Evolutionary conservation across 176 grass and related monocot species (phyloP).

Genomic region (Carex scoparia): DNA sequence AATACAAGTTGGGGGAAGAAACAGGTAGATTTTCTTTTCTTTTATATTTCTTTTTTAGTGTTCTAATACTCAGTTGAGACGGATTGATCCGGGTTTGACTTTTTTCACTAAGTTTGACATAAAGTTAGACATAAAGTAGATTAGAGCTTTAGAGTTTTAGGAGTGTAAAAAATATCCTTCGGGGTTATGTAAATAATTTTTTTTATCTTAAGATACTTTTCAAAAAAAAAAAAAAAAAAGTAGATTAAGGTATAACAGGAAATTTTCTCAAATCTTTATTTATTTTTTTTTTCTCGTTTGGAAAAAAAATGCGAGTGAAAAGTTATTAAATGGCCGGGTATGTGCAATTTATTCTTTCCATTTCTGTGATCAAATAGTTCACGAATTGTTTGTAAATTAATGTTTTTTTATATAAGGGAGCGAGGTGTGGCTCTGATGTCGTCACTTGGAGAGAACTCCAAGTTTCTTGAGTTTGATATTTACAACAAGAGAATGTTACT

Average conservation of each 20-base stretch:
- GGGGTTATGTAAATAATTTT: too few relatives aligned
- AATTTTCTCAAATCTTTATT: not conserved
- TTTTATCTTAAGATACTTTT: too few relatives aligned
- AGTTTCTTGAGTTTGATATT: conserved; percentile 64
- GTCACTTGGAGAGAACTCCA: conserved; percentile 46
- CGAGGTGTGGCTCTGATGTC: conserved; percentile 51
- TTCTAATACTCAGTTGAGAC: not conserved
- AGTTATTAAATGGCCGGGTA: not conserved
- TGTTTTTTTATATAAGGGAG: conserved; percentile 33
- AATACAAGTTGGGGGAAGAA: conserved; percentile 64
- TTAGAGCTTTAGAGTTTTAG: too few relatives aligned
- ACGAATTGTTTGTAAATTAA: not conserved
- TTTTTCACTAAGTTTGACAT: not conserved
- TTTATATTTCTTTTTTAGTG: not conserved
- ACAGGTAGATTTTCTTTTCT: conserved; percentile 23
- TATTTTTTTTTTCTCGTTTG: not conserved
- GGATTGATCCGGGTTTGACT: not conserved
- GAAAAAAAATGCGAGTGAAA: not conserved
- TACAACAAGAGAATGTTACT: conserved; percentile 43
- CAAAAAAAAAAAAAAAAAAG: too few relatives aligned
- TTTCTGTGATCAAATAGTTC: not conserved
- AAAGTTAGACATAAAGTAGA: too few relatives aligned
- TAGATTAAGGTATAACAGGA: not conserved
- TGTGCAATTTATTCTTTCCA: not conserved
- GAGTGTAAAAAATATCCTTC: too few relatives aligned